A percentile compares a stretch with the other conserved stretches of the same genome.
Evolutionary conservation across 768 basidiomycete species (phyloP).

Genomic region (Fomitopsis pulvina): DNA sequence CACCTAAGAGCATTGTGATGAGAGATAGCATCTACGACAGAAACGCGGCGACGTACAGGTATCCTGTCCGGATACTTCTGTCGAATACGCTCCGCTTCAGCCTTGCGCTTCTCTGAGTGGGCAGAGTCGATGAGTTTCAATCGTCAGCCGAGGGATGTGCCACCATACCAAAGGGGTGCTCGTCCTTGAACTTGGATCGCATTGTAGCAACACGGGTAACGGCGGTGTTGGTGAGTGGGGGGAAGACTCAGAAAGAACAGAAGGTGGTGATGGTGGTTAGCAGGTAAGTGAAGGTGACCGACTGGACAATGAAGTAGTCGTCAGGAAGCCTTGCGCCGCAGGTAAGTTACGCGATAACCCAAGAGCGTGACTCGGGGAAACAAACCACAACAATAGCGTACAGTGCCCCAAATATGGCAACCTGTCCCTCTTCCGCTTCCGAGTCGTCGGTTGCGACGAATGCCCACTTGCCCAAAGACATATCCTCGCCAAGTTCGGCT

Average conservation of each 20-base stretch:
- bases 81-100: conserved; percentile 95
- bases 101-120: conserved; percentile 91
- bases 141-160: conserved; percentile 19
- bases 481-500: background rate
- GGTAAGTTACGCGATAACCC: conserved; percentile 14
- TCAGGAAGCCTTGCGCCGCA: conserved; percentile 16
- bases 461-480: background rate
- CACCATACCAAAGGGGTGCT: conserved; percentile 90
- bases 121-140: conserved; percentile 28
- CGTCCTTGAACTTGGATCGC: conserved; percentile 98
- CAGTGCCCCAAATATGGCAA: conserved; percentile 13
- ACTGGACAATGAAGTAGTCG: conserved; percentile 16
- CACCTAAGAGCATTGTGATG: conserved; percentile 48
- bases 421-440: background rate
- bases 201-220: conserved; percentile 34
- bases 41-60: conserved; percentile 56
- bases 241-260: background rate
- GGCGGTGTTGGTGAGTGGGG: background rate
- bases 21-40: background rate
- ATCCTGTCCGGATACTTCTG: conserved; percentile 99
- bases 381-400: conserved; percentile 18
- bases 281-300: conserved; percentile 11
- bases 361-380: conserved; percentile 18
- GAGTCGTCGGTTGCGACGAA: background rate
- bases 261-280: conserved; percentile 8